Percentiles rank a stretch among this genome's conserved stretches.
Evolutionary conservation across 2,329 filamentous ascomycete genomes (phyloP).

Genomic region (Fusarium hostae): DNA sequence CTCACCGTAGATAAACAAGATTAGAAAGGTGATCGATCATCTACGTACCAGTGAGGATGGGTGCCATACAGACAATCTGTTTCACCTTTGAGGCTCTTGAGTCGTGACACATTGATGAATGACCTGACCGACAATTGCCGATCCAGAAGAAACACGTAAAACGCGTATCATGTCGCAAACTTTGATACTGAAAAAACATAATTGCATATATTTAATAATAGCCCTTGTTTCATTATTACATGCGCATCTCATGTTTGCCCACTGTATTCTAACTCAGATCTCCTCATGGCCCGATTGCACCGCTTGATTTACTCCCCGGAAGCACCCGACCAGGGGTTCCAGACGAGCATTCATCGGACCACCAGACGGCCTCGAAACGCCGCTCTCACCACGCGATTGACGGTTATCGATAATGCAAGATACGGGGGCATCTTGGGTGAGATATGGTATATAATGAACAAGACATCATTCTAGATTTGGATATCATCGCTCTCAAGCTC

Average conservation of each 20-base stretch:
- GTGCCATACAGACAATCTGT: background rate
- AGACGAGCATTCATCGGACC: slow-evolving; percentile 22
- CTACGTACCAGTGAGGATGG: background rate
- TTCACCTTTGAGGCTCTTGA: background rate
- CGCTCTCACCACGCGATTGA: slow-evolving; percentile 23
- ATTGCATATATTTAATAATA: background rate
- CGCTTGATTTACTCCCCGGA: slow-evolving; percentile 18
- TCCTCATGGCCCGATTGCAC: slow-evolving; percentile 19
- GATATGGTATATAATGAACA: slow-evolving; percentile 16
- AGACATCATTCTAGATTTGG: background rate
- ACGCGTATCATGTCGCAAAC: background rate
- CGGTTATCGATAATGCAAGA: slow-evolving; percentile 5
- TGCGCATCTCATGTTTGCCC: background rate
- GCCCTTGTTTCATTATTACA: background rate
- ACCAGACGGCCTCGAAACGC: slow-evolving; percentile 30
- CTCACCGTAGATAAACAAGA: background rate
- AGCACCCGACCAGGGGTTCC: slow-evolving; percentile 27
- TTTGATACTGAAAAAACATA: background rate
- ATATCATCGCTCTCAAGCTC: background rate
- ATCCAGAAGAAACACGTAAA: background rate
- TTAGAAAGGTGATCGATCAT: background rate
- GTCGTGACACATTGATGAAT: background rate
- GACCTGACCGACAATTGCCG: background rate
- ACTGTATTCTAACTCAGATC: slow-evolving; percentile 3
- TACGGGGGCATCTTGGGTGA: background rate